Evolutionary conservation across 768 basidiomycete species (phyloP), one percentile per base, ranked within the genome.

Genomic region (Sarcomyxa edulis): DNA sequence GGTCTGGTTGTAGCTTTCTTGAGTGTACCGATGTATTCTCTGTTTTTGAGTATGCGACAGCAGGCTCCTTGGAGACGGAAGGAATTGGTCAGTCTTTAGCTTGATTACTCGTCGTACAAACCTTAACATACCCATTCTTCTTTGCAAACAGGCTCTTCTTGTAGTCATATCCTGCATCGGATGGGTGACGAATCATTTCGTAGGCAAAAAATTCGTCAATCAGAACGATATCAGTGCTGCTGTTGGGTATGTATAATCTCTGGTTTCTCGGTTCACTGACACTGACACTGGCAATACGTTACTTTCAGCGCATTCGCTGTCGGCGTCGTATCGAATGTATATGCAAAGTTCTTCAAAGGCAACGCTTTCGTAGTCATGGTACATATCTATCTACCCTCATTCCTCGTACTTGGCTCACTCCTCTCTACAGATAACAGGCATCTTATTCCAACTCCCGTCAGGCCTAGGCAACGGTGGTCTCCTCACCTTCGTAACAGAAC

Each of bases 301-400:
- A 33, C 19, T 32, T 35, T 35, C 47, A 77, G 84, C 10, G 82
- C 84, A 2, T 87, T 93, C 50, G 78, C 82, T 1, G 87, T 92
- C 28, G 88, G 89, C 5, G 63, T 90, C 39, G 65, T 89, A 33
- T 74, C 88, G 21, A 90, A 90, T 54, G 28, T 90, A 4, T 91
- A 85, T 45, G 83, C 80, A 3, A 75, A 82, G 27, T 71, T 89
- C 55, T 81, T 83, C 49, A 64, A 68, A 3, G 84, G 85, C 9
- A 79, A 81, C 35, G 78, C 84, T 1, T 91, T 90, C 52, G 84
- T 88, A 15, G 77, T 91, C 43, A 87, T 89, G 78, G 84, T 86
- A 29, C 24, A 71, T 58, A 10, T 4, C 32, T 16, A 16, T 19
- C 12, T 22, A 16, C 31, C 3, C 14, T 24, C 38, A n/a, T 32